phyloP scores from a whole-genome alignment of 345 rosid species.

The Pugionium dolabratum region DNA sequence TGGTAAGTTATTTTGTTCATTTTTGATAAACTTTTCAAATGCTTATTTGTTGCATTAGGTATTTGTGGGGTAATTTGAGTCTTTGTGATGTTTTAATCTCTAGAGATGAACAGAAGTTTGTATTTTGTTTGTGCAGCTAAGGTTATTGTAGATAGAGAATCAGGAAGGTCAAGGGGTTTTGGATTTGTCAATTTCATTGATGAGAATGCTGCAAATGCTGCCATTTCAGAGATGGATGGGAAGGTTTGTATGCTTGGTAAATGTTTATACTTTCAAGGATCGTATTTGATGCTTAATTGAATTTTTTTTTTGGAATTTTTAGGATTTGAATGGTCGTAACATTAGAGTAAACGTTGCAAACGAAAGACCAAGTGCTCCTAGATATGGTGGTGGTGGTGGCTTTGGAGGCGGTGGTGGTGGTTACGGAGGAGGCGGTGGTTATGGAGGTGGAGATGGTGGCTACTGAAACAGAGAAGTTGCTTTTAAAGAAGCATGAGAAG shows the following conservation, averaged over 20 bases:
- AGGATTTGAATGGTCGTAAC: constrained; percentile 64
- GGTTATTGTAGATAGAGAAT: constrained; percentile 59
- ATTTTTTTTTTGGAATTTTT: constrained; percentile 11
- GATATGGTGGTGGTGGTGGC: constrained; percentile 27
- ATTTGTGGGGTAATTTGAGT: too few species aligned
- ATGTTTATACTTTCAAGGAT: too few species aligned
- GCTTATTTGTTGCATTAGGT: too few species aligned
- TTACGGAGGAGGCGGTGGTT: neutral
- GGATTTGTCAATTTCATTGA: constrained; percentile 60
- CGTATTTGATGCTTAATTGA: too few species aligned
- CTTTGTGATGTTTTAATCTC: neutral
- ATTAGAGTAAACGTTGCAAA: constrained; percentile 64
- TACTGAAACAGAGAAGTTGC: too few species aligned
- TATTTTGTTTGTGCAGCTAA: constrained; percentile 45
- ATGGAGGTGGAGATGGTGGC: constrained; percentile 1
- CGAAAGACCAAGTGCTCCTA: constrained; percentile 45
- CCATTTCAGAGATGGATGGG: constrained; percentile 67
- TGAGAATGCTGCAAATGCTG: constrained; percentile 50
- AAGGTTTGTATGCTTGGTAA: constrained; percentile 46
- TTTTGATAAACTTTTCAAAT: too few species aligned
- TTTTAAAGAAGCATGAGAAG: too few species aligned
- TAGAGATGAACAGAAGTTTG: neutral
- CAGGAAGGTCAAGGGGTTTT: constrained; percentile 76
- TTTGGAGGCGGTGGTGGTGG: neutral
- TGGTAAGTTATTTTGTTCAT: constrained; percentile 34